Conservation (phyloP, 148 eudicot species). For the Oxyria digyna region DNA sequence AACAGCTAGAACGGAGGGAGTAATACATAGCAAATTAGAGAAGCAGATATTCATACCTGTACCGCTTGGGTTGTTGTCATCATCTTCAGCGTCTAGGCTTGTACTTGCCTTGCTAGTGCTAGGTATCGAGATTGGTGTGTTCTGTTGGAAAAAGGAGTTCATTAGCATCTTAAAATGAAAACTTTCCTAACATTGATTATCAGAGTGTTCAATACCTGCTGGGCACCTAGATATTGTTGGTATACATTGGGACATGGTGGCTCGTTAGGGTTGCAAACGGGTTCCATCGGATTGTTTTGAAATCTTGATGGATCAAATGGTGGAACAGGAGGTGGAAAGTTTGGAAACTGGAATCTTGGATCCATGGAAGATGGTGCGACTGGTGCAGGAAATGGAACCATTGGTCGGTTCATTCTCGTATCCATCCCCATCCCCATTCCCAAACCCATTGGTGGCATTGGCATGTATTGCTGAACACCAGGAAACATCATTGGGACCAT, state of each 20-base stretch:
- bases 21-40: not conserved
- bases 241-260: not conserved
- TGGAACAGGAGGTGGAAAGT: not conserved
- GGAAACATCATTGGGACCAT: conserved; percentile 86
- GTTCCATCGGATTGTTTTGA: not conserved
- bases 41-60: not conserved
- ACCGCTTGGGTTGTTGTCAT: not conserved
- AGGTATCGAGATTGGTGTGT: not conserved
- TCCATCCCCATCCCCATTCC: conserved; percentile 46
- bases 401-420: conserved; percentile 44
- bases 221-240: not conserved
- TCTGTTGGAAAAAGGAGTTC: not conserved
- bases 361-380: not conserved
- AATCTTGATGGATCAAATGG: not conserved
- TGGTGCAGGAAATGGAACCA: conserved; percentile 29
- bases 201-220: not conserved
- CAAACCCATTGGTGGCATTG: conserved; percentile 16
- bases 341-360: not conserved
- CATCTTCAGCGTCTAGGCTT: not conserved
- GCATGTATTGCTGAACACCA: conserved; percentile 43
- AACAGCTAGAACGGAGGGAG: no score
- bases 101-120: not conserved
- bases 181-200: not conserved
- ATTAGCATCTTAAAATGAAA: not conserved
- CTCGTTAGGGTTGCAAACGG: not conserved